phyloP scores from a whole-genome alignment of 768 basidiomycete species.

The Epithele typhae region DNA sequence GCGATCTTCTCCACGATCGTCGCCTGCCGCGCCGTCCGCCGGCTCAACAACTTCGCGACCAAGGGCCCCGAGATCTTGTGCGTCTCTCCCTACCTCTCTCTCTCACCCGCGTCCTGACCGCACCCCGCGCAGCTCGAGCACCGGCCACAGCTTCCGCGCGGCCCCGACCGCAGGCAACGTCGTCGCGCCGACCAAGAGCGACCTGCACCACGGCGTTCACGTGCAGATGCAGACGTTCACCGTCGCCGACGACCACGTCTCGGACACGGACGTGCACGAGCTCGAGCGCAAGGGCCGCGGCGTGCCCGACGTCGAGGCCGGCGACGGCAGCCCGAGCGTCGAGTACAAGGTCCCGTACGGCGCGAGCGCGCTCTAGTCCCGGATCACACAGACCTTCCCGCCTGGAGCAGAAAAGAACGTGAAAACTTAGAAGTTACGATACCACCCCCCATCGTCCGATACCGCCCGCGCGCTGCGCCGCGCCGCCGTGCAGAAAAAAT shows the following conservation, averaged over 20 bases:
- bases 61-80: slow-evolving; percentile 50
- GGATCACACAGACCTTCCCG: too few species aligned
- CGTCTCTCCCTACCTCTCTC: slow-evolving; percentile 19
- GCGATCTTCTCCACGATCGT: slow-evolving; percentile 73
- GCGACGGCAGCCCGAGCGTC: slow-evolving; percentile 22
- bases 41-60: slow-evolving; percentile 54
- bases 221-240: slow-evolving; percentile 71
- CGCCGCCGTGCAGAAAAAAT: too few species aligned
- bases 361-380: too few species aligned
- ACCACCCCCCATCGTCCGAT: too few species aligned
- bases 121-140: slow-evolving; percentile 16
- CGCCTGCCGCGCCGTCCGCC: slow-evolving; percentile 57
- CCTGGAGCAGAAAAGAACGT: too few species aligned
- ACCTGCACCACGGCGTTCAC: slow-evolving; percentile 51
- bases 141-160: slow-evolving; percentile 56
- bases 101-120: not conserved
- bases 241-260: slow-evolving; percentile 15
- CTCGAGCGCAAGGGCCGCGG: slow-evolving; percentile 51
- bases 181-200: slow-evolving; percentile 29
- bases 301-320: slow-evolving; percentile 61
- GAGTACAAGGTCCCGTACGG: too few species aligned
- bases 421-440: too few species aligned
- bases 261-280: slow-evolving; percentile 40
- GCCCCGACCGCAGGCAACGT: slow-evolving; percentile 23
- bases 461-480: too few species aligned